Percentiles rank a stretch among this genome's conserved stretches.
Conservation (phyloP, 306 rosid genomes). For the Trichosanthes cucumerina region DNA sequence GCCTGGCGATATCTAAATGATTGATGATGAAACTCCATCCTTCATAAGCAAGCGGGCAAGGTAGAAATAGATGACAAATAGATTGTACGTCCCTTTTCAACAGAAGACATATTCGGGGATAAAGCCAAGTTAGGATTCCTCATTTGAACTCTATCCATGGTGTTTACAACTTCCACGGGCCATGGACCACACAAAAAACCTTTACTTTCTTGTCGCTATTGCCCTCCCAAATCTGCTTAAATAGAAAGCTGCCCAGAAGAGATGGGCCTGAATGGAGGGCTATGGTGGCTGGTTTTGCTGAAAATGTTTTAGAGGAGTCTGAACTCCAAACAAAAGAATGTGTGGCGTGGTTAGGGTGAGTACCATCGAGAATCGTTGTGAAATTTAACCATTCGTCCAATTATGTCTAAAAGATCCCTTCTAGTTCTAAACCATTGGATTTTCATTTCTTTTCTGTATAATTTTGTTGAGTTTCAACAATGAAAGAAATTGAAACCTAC, state of each 20-base stretch:
- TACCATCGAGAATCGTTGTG: not conserved
- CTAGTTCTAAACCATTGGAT: not conserved
- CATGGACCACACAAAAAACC: not conserved
- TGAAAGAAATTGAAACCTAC: not conserved
- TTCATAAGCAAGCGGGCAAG: not conserved
- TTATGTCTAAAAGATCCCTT: not conserved
- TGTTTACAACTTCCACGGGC: not conserved
- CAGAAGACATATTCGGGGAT: too few species aligned
- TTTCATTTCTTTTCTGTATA: not conserved
- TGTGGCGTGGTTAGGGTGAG: not conserved
- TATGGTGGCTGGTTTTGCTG: too few species aligned
- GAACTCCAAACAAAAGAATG: not conserved
- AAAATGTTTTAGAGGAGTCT: not conserved
- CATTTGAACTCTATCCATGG: not conserved
- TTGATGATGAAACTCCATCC: not conserved
- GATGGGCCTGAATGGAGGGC: too few species aligned
- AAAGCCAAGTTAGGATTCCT: not conserved
- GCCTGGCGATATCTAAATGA: not conserved
- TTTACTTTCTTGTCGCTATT: not conserved
- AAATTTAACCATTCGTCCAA: not conserved
- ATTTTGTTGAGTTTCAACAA: not conserved
- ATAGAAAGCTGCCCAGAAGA: too few species aligned
- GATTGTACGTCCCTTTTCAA: not conserved
- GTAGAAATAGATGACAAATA: not conserved
- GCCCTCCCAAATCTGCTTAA: not conserved